Evolutionary conservation across 768 basidiomycete genomes (phyloP).

Genomic region (Xerocomellus intermedius): DNA sequence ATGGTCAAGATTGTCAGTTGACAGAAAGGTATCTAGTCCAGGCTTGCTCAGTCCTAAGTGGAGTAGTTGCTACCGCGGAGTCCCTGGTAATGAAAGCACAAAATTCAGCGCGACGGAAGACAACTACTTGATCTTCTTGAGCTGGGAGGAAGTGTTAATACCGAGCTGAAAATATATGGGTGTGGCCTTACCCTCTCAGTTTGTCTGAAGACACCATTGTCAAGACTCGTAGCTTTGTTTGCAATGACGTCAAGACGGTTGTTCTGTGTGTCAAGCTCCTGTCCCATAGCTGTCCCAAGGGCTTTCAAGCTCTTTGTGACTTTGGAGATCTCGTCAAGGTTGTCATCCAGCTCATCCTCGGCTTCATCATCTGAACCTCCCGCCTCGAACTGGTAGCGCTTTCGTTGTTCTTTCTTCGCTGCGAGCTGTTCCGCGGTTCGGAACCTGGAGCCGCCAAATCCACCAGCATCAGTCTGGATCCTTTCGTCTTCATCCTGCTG

Average conservation of each 20-base stretch:
- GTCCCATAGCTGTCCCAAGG: conserved; percentile 77
- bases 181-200: conserved; percentile 67
- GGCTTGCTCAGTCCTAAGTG: background rate
- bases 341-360: conserved; percentile 91
- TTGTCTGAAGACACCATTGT: conserved; percentile 74
- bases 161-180: conserved; percentile 15
- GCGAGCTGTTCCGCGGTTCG: conserved; percentile 52
- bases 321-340: conserved; percentile 82
- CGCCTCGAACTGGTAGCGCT: conserved; percentile 89
- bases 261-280: conserved; percentile 90
- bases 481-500: conserved; percentile 46
- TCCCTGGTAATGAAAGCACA: background rate
- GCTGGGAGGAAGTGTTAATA: conserved; percentile 35
- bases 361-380: conserved; percentile 89
- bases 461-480: conserved; percentile 30
- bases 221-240: conserved; percentile 73
- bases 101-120: background rate
- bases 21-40: conserved; percentile 21
- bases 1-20: background rate
- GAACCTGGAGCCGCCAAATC: conserved; percentile 40
- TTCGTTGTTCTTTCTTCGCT: conserved; percentile 64
- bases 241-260: conserved; percentile 70
- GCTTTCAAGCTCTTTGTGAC: conserved; percentile 77
- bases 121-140: conserved; percentile 57
- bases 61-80: background rate